Evolutionary conservation across 228 moss, liverwort and hornwort species (phyloP), one percentile per base, ranked within the genome.

Genomic region (Sphagnum fallax): DNA sequence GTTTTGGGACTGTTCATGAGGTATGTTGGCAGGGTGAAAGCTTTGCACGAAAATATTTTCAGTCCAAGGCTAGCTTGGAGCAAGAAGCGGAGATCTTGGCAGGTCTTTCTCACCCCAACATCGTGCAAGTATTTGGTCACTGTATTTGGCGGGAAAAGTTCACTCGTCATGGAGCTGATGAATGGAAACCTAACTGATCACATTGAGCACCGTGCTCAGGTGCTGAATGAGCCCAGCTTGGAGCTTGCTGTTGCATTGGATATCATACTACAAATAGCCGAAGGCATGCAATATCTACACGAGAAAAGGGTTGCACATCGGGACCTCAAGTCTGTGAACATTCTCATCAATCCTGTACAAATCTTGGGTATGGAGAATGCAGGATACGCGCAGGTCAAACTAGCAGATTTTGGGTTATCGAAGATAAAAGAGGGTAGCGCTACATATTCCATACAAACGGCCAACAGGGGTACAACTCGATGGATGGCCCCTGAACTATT

Each of bases 181-280:
- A 0, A 18, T 18, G 18, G 18, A 18, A 18, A 18, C 18, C 18
- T 18, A 18, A 18, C 18, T 18, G 18, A 18, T 18, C 18, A 18
- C 18, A 18, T 18, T 18, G 18, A 18, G 0, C 18, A 18, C 18
- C 18, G 18, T 18, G 18, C 0, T 0, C 0, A 18, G 18, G 0
- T 0, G 0, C 18, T 18, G n/a, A n/a, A n/a, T n/a, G n/a, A n/a
- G n/a, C n/a, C n/a, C n/a, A n/a, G n/a, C n/a, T 69, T 69, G 59
- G 69, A 69, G 50, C 60, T 69, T 59, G 58, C 59, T 60, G 69
- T 69, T 9, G 69, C 69, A 32, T 14, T 69, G 5, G 69, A 69
- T 48, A 69, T 69, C 49, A 69, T 69, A 58, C 50, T 69, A 13
- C 69, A 69, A 55, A 49, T 69, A 6, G 69, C 69, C 15, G 60